Conservation (phyloP, 2,329 filamentous ascomycete genomes). For the Camillea tinctor region DNA sequence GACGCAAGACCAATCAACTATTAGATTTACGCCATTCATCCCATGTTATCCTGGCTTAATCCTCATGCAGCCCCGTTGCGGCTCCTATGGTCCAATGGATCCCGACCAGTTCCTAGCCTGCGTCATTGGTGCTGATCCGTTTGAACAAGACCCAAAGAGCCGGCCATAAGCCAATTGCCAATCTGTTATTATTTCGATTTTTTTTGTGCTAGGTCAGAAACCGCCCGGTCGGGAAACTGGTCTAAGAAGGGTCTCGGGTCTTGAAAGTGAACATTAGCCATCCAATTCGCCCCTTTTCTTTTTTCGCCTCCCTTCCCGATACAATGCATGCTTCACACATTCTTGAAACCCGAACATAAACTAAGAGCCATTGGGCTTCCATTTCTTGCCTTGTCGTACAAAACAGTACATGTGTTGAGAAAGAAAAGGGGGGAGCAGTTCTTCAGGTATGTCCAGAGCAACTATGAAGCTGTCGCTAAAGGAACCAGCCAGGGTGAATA, state of each 20-base stretch:
- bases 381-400: background rate
- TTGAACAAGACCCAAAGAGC: background rate
- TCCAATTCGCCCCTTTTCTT: background rate
- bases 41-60: background rate
- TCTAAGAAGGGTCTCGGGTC: background rate
- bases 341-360: background rate
- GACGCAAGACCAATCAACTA: background rate
- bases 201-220: background rate
- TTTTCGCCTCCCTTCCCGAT: background rate
- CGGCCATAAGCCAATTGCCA: background rate
- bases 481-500: background rate
- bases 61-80: slow-evolving; percentile 3
- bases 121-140: background rate
- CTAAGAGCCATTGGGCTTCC: background rate
- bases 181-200: background rate
- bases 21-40: background rate
- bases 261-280: background rate
- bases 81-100: background rate
- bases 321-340: background rate
- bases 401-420: background rate
- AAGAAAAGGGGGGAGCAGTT: background rate
- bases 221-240: background rate
- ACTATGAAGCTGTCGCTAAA: background rate
- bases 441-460: background rate
- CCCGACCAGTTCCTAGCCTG: background rate